Base-by-base conservation (phyloP, 2,329 filamentous ascomycete species). In the Curvularia sp. region DNA sequence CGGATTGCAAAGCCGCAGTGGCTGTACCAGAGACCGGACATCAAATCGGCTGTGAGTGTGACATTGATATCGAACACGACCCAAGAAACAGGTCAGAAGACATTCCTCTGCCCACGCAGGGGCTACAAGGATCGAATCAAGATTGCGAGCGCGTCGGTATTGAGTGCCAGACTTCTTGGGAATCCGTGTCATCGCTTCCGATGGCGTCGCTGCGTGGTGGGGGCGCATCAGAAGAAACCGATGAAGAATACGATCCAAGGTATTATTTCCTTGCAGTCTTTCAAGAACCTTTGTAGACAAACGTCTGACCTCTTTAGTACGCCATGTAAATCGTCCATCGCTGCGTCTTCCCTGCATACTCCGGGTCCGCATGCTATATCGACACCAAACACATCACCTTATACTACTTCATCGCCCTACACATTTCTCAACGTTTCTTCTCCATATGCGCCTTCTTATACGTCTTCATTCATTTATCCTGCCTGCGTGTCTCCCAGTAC, bases 321-420 rank as follows among this genome's bases (percentile, higher is more conserved):
- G 10, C 23, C 21, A 15, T 13, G 21, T 9, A 25, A 36, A 38
- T 30, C 47, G 2, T n/a, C 47, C 1, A 18, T 28, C 10, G 34
- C 23, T 39, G 34, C 47, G 12, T 27, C 15, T 38, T 49, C 23
- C 23, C 32, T 32, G 3, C 19, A 6, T 34, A 27, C 8, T 9
- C 9, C 23, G n/a, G 32, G 21, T 38, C 21, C 21, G 32, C 12
- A 25, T 36, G 30, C 32, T 32, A 5, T n/a, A 5, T 49, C 47
- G n/a, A 28, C 28, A 45, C 30, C 38, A n/a, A 12, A 46, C 7
- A 25, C 28, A 36, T 38, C 49, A 19, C 21, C 41, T 12, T 2
- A 53, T 25, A 53, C 49, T n/a, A 34, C 30, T 15, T 53, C 49
- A 3, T 46, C 39, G 19, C 28, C 39, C 18, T 13, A 52, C 13